These are phyloP conservation scores for Lentinula raphanica DNA, from an alignment of 768 basidiomycete genomes.

Conservation along the genomic window DNA sequence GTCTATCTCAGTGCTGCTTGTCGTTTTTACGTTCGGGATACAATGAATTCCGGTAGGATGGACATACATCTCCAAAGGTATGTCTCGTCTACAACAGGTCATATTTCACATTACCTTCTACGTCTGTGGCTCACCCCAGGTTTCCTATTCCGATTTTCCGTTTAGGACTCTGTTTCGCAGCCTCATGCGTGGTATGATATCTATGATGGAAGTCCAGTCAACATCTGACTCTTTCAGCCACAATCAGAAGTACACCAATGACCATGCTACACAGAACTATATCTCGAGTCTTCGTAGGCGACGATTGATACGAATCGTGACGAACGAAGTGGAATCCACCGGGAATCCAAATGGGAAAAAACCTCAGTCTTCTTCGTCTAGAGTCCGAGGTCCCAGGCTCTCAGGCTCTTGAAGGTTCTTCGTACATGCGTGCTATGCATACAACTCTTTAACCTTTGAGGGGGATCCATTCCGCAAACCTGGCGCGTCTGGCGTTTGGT, in stretches of 20 bases:
- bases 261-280: slow-evolving; percentile 3
- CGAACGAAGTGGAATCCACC: no score
- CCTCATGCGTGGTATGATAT: not conserved
- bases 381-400: slow-evolving; percentile 5
- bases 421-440: not conserved
- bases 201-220: not conserved
- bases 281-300: not conserved
- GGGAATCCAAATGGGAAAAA: not conserved
- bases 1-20: not conserved
- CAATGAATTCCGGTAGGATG: not conserved
- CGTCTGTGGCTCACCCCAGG: not conserved
- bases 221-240: slow-evolving; percentile 3
- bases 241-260: slow-evolving; percentile 1
- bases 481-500: not conserved
- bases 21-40: not conserved
- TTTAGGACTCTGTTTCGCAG: not conserved
- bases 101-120: not conserved
- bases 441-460: not conserved
- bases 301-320: not conserved
- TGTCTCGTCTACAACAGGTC: not conserved
- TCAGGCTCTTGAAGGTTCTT: not conserved
- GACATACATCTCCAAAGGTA: no score
- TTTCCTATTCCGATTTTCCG: not conserved
- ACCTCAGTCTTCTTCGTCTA: not conserved
- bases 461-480: not conserved